phyloP scores from a whole-genome alignment of 257 asterid species.

The Capsicum rhomboideum region DNA sequence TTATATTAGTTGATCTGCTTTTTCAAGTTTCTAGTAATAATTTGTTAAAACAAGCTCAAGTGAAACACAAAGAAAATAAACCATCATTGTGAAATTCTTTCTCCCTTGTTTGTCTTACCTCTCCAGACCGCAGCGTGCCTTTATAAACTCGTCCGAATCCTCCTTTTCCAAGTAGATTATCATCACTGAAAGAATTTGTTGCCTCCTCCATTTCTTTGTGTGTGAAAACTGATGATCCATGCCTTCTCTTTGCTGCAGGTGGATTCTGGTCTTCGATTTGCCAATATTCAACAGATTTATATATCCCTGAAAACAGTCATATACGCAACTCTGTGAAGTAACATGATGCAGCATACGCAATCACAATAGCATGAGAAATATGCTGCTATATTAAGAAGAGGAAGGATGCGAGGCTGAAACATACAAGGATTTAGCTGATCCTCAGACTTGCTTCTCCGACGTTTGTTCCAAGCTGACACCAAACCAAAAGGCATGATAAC shows the following conservation, averaged over 20 bases:
- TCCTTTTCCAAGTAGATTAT: constrained; percentile 83
- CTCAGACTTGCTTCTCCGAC: constrained; percentile 88
- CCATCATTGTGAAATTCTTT: background rate
- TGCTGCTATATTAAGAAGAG: background rate
- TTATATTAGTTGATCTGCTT: background rate
- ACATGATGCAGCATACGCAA: background rate
- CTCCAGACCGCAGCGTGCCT: constrained; percentile 81
- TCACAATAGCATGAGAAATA: background rate
- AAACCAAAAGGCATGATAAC: constrained; percentile 74
- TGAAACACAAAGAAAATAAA: background rate
- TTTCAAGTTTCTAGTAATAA: background rate
- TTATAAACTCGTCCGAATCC: constrained; percentile 92
- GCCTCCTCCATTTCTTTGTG: constrained; percentile 87
- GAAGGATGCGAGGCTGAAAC: background rate
- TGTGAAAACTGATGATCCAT: constrained; percentile 76
- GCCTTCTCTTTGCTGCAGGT: constrained; percentile 59
- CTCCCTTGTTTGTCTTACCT: constrained; percentile 32
- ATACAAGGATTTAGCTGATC: constrained; percentile 73
- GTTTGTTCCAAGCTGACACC: constrained; percentile 95
- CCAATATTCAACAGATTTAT: constrained; percentile 83
- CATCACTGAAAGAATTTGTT: constrained; percentile 65
- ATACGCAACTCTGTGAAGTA: background rate
- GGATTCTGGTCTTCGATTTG: constrained; percentile 54
- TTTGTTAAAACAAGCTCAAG: background rate
- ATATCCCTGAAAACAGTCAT: constrained; percentile 52